Evolutionary conservation across 2,329 filamentous ascomycete species (phyloP).

Genomic region (Fusarium luffae): DNA sequence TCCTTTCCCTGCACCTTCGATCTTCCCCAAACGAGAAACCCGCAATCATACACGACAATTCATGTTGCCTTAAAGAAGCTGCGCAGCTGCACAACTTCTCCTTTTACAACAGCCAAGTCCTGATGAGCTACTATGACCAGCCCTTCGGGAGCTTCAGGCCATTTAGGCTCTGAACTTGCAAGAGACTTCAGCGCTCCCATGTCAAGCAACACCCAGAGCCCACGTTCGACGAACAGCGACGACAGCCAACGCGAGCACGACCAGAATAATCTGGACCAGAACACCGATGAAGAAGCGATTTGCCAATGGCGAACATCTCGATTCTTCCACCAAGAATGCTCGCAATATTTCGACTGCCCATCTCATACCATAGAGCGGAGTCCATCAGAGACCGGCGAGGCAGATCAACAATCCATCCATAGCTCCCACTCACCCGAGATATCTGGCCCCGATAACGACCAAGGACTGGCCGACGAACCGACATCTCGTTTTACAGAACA

Average conservation of each 20-base stretch:
- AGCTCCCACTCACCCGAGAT: conserved; percentile 5
- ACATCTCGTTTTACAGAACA: conserved; percentile 27
- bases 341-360: conserved; percentile 61
- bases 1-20: not conserved
- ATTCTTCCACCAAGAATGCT: conserved; percentile 58
- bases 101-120: conserved; percentile 13
- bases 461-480: conserved; percentile 10
- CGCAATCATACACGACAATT: not conserved
- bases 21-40: not conserved
- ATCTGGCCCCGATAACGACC: conserved; percentile 15
- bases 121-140: conserved; percentile 46
- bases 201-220: conserved; percentile 42
- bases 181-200: conserved; percentile 27
- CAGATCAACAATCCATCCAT: conserved; percentile 42
- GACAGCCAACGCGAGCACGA: conserved; percentile 25
- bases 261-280: not conserved
- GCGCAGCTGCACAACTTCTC: conserved; percentile 10
- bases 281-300: conserved; percentile 6
- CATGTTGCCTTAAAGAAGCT: conserved; percentile 32
- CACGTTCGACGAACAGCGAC: conserved; percentile 56
- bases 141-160: conserved; percentile 36
- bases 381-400: conserved; percentile 42
- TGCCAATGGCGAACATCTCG: conserved; percentile 55
- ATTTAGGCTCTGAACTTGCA: conserved; percentile 31
- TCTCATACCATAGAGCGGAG: conserved; percentile 57